Percentiles rank a stretch among this genome's conserved stretches.
Conservation (phyloP, 371 early-diverging fungal genomes). For the Dichotomocladium elegans region DNA sequence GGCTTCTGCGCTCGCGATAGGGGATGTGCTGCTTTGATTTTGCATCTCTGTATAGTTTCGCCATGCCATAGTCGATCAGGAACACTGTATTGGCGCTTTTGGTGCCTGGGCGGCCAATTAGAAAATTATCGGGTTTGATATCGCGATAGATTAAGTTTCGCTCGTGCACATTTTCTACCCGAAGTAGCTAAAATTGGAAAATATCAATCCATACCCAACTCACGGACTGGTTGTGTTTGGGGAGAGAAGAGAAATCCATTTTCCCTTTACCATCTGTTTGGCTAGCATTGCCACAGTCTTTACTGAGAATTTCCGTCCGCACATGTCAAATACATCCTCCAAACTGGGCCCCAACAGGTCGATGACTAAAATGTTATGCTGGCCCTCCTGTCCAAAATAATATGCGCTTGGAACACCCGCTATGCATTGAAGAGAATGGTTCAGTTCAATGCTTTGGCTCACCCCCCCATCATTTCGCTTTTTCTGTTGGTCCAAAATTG, state of each 20-base stretch:
- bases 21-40: conserved; percentile 89
- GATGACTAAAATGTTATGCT: conserved; percentile 92
- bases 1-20: conserved; percentile 79
- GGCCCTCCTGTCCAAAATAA: conserved; percentile 95
- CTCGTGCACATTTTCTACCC: conserved; percentile 94
- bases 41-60: conserved; percentile 86
- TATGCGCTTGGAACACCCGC: conserved; percentile 73
- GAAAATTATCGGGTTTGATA: conserved; percentile 99
- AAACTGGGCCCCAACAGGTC: conserved; percentile 96
- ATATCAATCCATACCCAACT: too few species aligned
- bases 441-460: conserved; percentile 64
- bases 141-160: conserved; percentile 97
- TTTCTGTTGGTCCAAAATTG: conserved; percentile 53
- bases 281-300: conserved; percentile 97
- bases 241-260: too few species aligned
- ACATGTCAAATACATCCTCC: conserved; percentile 96
- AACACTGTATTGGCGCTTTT: conserved; percentile 56
- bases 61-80: conserved; percentile 94
- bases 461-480: not conserved
- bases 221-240: too few species aligned
- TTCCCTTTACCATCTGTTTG: conserved; percentile 82
- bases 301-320: conserved; percentile 83
- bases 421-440: conserved; percentile 67
- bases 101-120: conserved; percentile 76
- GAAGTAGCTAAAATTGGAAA: conserved; percentile 63